Base-by-base conservation (phyloP, 495 filamentous ascomycete species). In the Aspergillus egyptiacus region DNA sequence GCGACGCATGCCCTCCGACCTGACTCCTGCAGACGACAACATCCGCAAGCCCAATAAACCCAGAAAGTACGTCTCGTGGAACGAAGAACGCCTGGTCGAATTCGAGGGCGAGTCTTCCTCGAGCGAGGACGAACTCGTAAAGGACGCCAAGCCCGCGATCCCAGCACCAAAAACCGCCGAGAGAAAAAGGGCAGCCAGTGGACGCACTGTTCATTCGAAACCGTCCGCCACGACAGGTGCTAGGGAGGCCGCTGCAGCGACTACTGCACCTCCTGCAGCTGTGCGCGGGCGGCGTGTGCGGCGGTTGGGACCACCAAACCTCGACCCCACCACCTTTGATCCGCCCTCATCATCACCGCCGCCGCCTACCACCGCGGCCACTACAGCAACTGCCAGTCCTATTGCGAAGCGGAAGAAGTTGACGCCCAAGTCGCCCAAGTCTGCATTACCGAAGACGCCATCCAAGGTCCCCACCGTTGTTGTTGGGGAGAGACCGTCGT, bases 51-150 rank as follows among this genome's bases (percentile, higher is more conserved):
- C 50, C 15, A 18, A 5, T 4, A 48, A 42, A 17, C 34, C 41
- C 19, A 58, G 58, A 33, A 72, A 72, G 53, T 57, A 49, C 19
- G 69, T 74, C 23, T 59, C 61, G 3, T 74, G 71, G 71, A 72
- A 72, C n/a, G 67, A 74, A 10, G 60, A 66, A 34, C 65, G 57
- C 24, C 61, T 74, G 19, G 67, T 58, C 15, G 50, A 67, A 54
- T 70, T 60, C 33, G 66, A 66, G 25, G 61, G 59, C 31, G 59
- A 55, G n/a, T n/a, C n/a, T n/a, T n/a, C n/a, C 17, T 50, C 53
- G 22, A 55, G 45, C 37, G 50, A 53, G 35, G 38, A 56, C n/a
- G 57, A 55, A 25, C 54, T 45, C 9, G 51, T 44, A 33, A 53
- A 49, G 30, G 51, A 38, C 13, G 45, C 39, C 14, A 48, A 44